Conservation (phyloP, 2,329 filamentous ascomycete species). For the Ilyonectria destructans region DNA sequence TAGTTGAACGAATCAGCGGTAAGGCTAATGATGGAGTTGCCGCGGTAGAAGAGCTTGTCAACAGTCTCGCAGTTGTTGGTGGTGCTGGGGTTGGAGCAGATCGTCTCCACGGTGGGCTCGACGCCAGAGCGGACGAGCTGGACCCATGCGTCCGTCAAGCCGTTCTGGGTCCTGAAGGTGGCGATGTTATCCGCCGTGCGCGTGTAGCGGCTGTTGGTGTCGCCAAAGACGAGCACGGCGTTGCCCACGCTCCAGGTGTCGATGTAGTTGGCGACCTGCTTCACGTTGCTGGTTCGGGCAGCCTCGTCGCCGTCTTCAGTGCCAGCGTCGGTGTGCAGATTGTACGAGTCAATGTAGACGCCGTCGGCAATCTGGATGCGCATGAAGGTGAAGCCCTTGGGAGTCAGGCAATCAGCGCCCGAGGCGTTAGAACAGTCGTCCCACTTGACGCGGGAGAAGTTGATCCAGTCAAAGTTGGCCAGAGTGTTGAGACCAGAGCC, state of each 20-base stretch:
- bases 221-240: slow-evolving; percentile 75
- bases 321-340: slow-evolving; percentile 77
- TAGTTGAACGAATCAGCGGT: slow-evolving; percentile 69
- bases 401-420: slow-evolving; percentile 74
- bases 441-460: slow-evolving; percentile 73
- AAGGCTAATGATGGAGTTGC: slow-evolving; percentile 61
- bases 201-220: slow-evolving; percentile 78
- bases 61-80: slow-evolving; percentile 74
- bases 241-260: slow-evolving; percentile 70
- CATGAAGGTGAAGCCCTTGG: slow-evolving; percentile 81
- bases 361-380: slow-evolving; percentile 65
- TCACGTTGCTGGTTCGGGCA: slow-evolving; percentile 73
- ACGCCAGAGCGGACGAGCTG: slow-evolving; percentile 66
- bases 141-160: slow-evolving; percentile 74
- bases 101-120: slow-evolving; percentile 54
- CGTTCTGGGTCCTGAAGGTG: slow-evolving; percentile 63
- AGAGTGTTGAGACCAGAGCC: slow-evolving; percentile 78
- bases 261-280: slow-evolving; percentile 74
- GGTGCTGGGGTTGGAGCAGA: slow-evolving; percentile 61
- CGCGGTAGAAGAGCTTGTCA: slow-evolving; percentile 77
- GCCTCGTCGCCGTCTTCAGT: slow-evolving; percentile 64
- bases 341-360: slow-evolving; percentile 76
- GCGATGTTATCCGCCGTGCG: slow-evolving; percentile 62
- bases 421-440: slow-evolving; percentile 70
- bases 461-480: slow-evolving; percentile 70